Evolutionary conservation across 495 filamentous ascomycete genomes (phyloP), one percentile per base, ranked within the genome.

Genomic region (Jackrogersella multiformis): DNA sequence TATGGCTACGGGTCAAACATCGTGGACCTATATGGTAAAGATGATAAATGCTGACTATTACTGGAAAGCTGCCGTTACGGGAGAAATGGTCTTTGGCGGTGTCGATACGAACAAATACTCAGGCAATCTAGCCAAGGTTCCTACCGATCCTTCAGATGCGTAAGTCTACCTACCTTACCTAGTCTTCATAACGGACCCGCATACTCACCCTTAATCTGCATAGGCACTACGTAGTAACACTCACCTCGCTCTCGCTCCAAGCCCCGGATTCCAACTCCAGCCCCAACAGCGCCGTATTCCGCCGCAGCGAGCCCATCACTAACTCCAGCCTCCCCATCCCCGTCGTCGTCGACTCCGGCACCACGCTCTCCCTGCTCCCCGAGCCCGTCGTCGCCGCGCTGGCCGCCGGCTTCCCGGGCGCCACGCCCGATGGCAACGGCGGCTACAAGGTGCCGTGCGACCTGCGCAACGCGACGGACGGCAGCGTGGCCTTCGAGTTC

Each of bases 51-150:
- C 38, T 56, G 13, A 48, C 54, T 60, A 28, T 68, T 49, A 6
- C 56, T 56, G 46, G 75, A 61, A 65, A 64, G 67, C 59, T 5
- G 64, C 53, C 36, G 78, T 79, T 36, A 87, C 85, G 3, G 92
- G 91, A 42, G 84, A 88, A 20, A 88, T 96, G 63, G 83, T 94
- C 28, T 96, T 96, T 64, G 92, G 92, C 16, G 92, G 92, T 30
- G 87, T 96, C 35, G 87, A 96, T 72, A 90, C 86, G 1, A 86
- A 81, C 45, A 94, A 92, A 66, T 95, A 87, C 72, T 79, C 79
- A 15, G 92, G 90, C 26, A 30, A 76, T 1, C 81, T 96, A 2
- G 75, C 59, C 26, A 79, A 77, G 20, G 69, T 82, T 7, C 78
- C 78, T 32, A 81, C 76, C 21, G 72, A 79, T 32, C 75, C 74